Evolutionary conservation across 345 rosid genomes (phyloP), one percentile per base, ranked within the genome.

Genomic region (Clausena lansium): DNA sequence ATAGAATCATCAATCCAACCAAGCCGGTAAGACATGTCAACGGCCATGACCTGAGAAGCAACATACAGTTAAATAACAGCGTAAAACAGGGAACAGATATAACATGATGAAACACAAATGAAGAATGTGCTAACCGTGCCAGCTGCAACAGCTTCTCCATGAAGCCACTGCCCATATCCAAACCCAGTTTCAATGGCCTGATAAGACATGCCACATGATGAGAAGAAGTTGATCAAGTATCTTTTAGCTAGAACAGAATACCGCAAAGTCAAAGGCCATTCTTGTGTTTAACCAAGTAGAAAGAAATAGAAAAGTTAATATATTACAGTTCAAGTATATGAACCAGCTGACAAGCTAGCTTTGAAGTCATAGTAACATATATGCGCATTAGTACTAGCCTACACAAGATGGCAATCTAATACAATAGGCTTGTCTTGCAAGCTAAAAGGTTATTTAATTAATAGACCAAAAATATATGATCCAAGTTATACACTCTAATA

Each of bases 71-170:
- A 58, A 47, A 57, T 75, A 32, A 81, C 71, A 85, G 71, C 25
- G 19, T 58, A 45, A 63, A 22, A 25, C 19, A 11, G 38, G 27
- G 9, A 2, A 30, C 9, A 55, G 39, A 7, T 28, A 7, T 14
- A 55, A 72, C 68, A 24, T 33, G 50, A 28, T 59, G 74, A 24
- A 63, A 67, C 50, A 7, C 20, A 74, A 67, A 70, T 5, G 20
- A 60, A 52, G 59, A 69, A 75, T 74, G 67, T 32, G 39, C 72
- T 74, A 76, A 96, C 99, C 84, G 27, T 92, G 88, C 99, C 99
- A 82, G 95, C 97, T 14, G 98, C 97, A 83, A 96, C 92, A 84
- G 99, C 99, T 89, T 96, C 99, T 80, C 99, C 99, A 66, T 96
- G 99, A 77, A 96, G 93, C 98, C 99, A 96, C 67, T 87, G 81